Percentiles rank a stretch among this genome's conserved stretches.
Conservation (phyloP, 257 asterid genomes). For the Nyctanthes arbortristis region DNA sequence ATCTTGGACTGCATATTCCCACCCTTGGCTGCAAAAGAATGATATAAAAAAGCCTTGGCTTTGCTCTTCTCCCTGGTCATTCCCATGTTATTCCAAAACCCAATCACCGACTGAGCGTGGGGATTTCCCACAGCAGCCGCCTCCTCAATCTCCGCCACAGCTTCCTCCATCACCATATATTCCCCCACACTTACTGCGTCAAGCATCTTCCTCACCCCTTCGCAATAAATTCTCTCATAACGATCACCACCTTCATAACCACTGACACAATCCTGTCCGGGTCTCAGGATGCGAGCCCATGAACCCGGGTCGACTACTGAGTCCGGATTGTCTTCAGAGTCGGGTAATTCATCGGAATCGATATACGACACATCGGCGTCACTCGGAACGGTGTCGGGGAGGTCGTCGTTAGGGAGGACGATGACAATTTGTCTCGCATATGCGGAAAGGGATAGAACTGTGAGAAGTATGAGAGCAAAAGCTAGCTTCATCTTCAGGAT, state of each 20-base stretch:
- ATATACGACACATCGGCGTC: constrained; percentile 42
- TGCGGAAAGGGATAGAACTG: constrained; percentile 43
- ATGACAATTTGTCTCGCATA: constrained; percentile 72
- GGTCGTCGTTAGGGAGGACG: constrained; percentile 79
- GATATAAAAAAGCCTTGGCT: constrained; percentile 71
- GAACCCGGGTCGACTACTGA: constrained; percentile 86
- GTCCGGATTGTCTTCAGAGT: constrained; percentile 71
- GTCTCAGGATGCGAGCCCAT: constrained; percentile 89
- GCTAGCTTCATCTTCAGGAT: not conserved
- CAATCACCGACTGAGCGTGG: constrained; percentile 83
- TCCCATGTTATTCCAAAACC: constrained; percentile 79
- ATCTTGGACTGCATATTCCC: constrained; percentile 96
- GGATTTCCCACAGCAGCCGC: constrained; percentile 65
- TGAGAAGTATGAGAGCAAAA: constrained; percentile 47
- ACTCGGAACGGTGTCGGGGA: constrained; percentile 50
- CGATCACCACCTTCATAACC: constrained; percentile 28
- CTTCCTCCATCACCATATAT: constrained; percentile 72
- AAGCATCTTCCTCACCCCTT: constrained; percentile 65
- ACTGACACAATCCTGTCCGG: constrained; percentile 38
- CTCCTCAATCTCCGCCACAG: constrained; percentile 66
- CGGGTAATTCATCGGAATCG: constrained; percentile 83
- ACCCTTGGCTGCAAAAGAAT: constrained; percentile 73
- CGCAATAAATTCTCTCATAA: constrained; percentile 49
- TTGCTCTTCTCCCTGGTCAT: constrained; percentile 77
- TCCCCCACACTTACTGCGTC: constrained; percentile 77